A percentile compares a stretch with the other conserved stretches of the same genome.
Evolutionary conservation across 164 flowering plant genomes (phyloP).

Genomic region (Chimonanthus salicifolius): DNA sequence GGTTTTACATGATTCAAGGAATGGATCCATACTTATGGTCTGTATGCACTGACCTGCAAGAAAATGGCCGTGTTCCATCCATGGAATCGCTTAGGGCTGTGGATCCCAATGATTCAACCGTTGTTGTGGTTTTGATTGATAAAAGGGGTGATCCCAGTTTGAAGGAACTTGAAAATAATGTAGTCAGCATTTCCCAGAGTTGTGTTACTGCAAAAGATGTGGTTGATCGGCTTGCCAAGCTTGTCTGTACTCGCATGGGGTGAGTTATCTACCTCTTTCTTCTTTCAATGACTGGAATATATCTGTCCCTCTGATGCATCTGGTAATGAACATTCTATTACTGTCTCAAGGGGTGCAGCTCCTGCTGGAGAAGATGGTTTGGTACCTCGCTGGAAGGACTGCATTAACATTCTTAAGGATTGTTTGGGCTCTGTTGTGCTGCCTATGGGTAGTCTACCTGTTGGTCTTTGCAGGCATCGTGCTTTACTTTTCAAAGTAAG

Average conservation of each 20-base stretch:
- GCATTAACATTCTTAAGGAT: slow-evolving; percentile 65
- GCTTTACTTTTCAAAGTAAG: slow-evolving; percentile 86
- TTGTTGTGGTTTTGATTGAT: slow-evolving; percentile 81
- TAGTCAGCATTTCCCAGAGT: slow-evolving; percentile 39
- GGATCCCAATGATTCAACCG: slow-evolving; percentile 48
- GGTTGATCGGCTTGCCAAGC: slow-evolving; percentile 84
- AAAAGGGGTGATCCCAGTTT: slow-evolving; percentile 63
- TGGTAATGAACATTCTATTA: slow-evolving; percentile 26
- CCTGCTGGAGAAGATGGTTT: slow-evolving; percentile 54
- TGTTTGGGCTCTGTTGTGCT: slow-evolving; percentile 77
- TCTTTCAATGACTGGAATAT: background rate
- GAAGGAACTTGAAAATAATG: slow-evolving; percentile 67
- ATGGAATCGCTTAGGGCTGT: slow-evolving; percentile 67
- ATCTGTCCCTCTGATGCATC: slow-evolving; percentile 8
- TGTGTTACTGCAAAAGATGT: slow-evolving; percentile 70
- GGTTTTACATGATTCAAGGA: slow-evolving; percentile 81
- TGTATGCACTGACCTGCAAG: slow-evolving; percentile 72
- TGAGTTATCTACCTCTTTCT: slow-evolving; percentile 31
- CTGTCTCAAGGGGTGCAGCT: slow-evolving; percentile 67
- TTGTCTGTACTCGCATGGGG: slow-evolving; percentile 85
- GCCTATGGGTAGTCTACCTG: slow-evolving; percentile 75
- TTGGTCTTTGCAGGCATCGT: slow-evolving; percentile 93
- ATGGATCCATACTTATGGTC: slow-evolving; percentile 93
- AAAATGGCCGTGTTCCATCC: slow-evolving; percentile 85
- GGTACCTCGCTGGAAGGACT: slow-evolving; percentile 57